Evolutionary conservation across 1,284 basidiomycete genomes (phyloP).

Genomic region (Puccinia hordei): DNA sequence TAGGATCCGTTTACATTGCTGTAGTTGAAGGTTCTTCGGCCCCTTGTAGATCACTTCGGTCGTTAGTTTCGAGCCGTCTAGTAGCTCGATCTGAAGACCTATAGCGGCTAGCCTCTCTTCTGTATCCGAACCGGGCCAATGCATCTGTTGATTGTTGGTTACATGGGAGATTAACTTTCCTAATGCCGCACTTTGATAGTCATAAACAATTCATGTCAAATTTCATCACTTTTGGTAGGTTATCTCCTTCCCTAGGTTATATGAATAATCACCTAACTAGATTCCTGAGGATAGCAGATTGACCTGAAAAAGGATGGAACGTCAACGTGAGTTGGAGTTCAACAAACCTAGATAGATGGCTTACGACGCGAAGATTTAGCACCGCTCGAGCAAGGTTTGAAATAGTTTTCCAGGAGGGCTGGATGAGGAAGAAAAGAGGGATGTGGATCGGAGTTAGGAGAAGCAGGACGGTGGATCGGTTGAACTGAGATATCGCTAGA

Average conservation of each 20-base stretch:
- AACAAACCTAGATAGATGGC: neutral
- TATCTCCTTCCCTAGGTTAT: too few relatives aligned
- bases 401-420: neutral
- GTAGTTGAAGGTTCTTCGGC: neutral
- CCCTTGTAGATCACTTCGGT: constrained; percentile 7
- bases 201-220: neutral
- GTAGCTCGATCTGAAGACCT: neutral
- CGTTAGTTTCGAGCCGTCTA: neutral
- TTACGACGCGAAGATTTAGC: constrained; percentile 7
- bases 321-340: neutral
- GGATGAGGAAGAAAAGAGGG: constrained; percentile 8
- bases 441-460: neutral
- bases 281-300: constrained; percentile 16
- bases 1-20: constrained; percentile 5
- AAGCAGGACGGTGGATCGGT: too few relatives aligned
- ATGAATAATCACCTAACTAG: neutral
- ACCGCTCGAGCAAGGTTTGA: neutral
- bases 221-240: too few relatives aligned
- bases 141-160: constrained; percentile 2
- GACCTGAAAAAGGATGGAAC: neutral
- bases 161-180: neutral
- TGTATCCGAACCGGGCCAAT: neutral
- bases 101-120: neutral
- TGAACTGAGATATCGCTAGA: neutral
- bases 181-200: neutral